phyloP scores from a whole-genome alignment of 352 stramenopile species.

The Pythium grandisporangium region DNA sequence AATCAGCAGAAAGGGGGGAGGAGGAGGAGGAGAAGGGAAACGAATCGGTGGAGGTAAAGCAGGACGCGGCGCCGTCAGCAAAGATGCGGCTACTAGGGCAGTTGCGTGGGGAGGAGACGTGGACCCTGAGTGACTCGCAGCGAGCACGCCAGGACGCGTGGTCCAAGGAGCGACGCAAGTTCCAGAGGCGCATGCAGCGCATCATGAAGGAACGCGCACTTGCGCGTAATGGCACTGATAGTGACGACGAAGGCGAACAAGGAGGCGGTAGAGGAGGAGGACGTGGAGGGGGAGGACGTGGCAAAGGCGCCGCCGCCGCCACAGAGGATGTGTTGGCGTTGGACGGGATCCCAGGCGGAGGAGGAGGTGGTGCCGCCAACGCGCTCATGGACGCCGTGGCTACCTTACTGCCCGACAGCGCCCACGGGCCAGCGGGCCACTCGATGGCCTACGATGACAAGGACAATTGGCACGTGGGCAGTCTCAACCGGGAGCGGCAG shows the following conservation, averaged over 20 bases:
- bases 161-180: constrained; percentile 55
- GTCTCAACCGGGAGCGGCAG: constrained; percentile 60
- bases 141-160: constrained; percentile 50
- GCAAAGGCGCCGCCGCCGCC: no score
- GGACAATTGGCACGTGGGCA: constrained; percentile 72
- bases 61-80: constrained; percentile 3
- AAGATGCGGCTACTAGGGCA: constrained; percentile 52
- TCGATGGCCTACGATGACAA: constrained; percentile 62
- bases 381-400: constrained; percentile 4
- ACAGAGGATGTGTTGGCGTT: no score
- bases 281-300: not conserved
- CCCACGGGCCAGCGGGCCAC: constrained; percentile 26
- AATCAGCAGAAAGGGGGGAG: not conserved
- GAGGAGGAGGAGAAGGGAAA: not conserved
- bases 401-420: constrained; percentile 19
- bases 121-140: constrained; percentile 70
- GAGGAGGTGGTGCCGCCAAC: not conserved
- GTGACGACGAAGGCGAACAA: not conserved
- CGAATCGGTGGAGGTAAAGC: no score
- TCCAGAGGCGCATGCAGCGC: constrained; percentile 61
- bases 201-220: constrained; percentile 58
- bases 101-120: constrained; percentile 52
- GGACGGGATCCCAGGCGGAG: not conserved
- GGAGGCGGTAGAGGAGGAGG: not conserved
- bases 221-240: no score